Evolutionary conservation across 257 asterid genomes (phyloP), one percentile per base, ranked within the genome.

Genomic region (Nicotiana attenuata): DNA sequence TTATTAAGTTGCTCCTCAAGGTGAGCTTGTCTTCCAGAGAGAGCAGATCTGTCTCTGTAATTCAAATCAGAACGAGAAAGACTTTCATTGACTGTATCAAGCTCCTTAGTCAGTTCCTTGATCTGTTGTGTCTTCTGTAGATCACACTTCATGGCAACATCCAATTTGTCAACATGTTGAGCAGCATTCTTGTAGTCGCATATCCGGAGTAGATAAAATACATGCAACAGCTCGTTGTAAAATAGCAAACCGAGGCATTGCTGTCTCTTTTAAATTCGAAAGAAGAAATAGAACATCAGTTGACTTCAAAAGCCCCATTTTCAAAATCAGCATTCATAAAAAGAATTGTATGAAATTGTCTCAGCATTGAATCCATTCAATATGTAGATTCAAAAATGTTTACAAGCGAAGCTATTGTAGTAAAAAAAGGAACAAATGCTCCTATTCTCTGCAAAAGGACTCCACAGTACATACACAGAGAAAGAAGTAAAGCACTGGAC

Each of bases 121-220:
- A 91, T 77, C 77, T 84, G 93, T 83, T 88, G 94, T 86, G 82
- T 90, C 86, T 90, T 89, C 91, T 89, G 91, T 87, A 91, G 57
- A 87, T 96, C 99, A 75, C 91, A 84, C 92, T 93, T 94, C 94
- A 96, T 89, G 73, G 92, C 91, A 85, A 92, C 90, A 84, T 94
- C 98, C 91, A 96, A 83, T 84, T 88, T 91, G 61, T 94, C 97
- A 87, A 96, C 92, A 86, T 84, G 94, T 85, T 91, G 94, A 75
- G 91, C 90, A 90, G 97, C 97, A 86, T 86, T 90, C 91, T 94
- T 93, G 92, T 92, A 96, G 92, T 94, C 98, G 55, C 98, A 96
- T 86, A 88, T 86, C 87, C 98, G 94, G 59, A 94, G 97, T 65
- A 93, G 93, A 90, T 96, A 94, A 87, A 96, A 93, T 90, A 94